Evolutionary conservation across 140 eudicot species (phyloP), one percentile per base, ranked within the genome.

Genomic region (Stevia rebaudiana): DNA sequence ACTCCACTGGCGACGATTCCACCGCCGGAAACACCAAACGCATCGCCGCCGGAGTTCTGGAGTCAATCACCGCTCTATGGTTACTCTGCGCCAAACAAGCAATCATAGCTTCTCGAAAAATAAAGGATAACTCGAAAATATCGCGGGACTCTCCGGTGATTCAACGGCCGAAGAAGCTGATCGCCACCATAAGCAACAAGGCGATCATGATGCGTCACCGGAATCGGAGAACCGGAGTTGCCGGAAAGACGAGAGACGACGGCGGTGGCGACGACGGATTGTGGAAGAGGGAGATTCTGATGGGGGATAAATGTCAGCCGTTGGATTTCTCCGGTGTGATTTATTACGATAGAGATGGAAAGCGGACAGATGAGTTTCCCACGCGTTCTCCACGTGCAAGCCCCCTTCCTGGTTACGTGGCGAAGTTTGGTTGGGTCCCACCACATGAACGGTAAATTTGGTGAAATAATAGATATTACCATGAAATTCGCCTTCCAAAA

Each of bases 221-320:
- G 40, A 76, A n/a, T n/a, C n/a, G n/a, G n/a, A n/a, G n/a, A n/a
- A n/a, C n/a, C n/a, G n/a, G n/a, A n/a, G n/a, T n/a, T n/a, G n/a
- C n/a, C n/a, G n/a, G n/a, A n/a, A n/a, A 28, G 46, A 69, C 53
- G 47, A 18, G 11, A 11, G 36, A 58, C 15, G 69, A 30, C 30
- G 80, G 71, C n/a, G 80, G 11, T 12, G 85, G 81, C 9, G 75
- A 65, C 12, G 86, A 76, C 28, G 85, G 87, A 1, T 46, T 81
- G 42, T 82, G 87, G 87, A 79, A 52, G 46, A 70, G 64, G 71
- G 60, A 69, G 67, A 82, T 78, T 19, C 37, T 82, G 21, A 82
- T 78, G 87, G 87, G 84, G 30, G 84, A 82, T 25, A 82, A 78
- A 58, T 82, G 87, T 25, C 79, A 82, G 73, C 87, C 87, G 21